Base-by-base conservation (phyloP, 148 eudicot species). In the Rhododendron kiyosumense region DNA sequence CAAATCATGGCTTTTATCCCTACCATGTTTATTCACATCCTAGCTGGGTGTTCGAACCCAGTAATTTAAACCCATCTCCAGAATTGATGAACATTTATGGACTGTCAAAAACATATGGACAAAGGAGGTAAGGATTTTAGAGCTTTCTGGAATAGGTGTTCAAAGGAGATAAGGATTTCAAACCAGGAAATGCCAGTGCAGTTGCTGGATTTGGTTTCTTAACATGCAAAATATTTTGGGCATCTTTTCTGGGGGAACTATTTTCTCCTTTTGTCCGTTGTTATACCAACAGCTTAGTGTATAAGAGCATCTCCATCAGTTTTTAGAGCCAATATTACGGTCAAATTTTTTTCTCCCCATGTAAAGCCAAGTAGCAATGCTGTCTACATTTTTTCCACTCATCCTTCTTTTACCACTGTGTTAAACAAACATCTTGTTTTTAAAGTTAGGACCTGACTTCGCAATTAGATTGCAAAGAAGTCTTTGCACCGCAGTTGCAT, bases 1-100 rank as follows among this genome's bases (percentile, higher is more conserved):
- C 65, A 22, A 67, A 79, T 51, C 79, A 24, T 54, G 86, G n/a
- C 18, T 22, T 38, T 71, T 83, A 82, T 54, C 79, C 83, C 7
- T 63, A 45, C 54, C 71, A 9, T 17, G 54, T 81, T 67, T 32
- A 67, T 59, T 41, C 71, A 78, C 49, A 71, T 59, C 85, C 76
- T 26, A 77, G 28, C 15, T n/a, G 28, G 79, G 86, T 12, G 46
- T 32, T 14, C 22, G 74, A 48, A 24, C 76, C 69, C 49, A 76
- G 89, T 63, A 85, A 84, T 34, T n/a, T 63, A 12, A 81, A 65
- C 43, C 73, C 41, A 41, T 59, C 84, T 17, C 84, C 83, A 20
- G 78, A 28, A 26, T 13, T 30, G 30, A 38, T 24, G 79, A 59
- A 88, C 48, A 2, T 15, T 54, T 74, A 54, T 61, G 38, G 20